Conservation (phyloP, 495 filamentous ascomycete species). For the Penicillium psychrofluorescens region DNA sequence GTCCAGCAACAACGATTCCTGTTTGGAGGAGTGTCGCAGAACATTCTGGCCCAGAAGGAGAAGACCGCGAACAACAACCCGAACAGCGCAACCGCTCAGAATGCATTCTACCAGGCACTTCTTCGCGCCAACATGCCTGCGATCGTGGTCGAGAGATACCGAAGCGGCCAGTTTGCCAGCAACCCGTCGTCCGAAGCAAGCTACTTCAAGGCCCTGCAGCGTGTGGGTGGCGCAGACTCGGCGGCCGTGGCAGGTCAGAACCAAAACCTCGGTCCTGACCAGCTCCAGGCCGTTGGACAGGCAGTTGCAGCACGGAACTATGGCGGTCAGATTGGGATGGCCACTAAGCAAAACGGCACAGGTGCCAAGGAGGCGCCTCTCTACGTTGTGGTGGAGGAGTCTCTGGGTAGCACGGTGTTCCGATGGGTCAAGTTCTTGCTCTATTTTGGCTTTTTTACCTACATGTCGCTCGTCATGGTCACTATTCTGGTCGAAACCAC, state of each 20-base stretch:
- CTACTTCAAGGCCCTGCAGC: conserved; percentile 67
- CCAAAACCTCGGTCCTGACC: conserved; percentile 47
- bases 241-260: conserved; percentile 25
- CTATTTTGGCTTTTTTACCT: conserved; percentile 67
- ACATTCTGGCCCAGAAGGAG: conserved; percentile 64
- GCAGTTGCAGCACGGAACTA: conserved; percentile 70
- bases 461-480: conserved; percentile 64
- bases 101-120: conserved; percentile 88
- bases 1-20: conserved; percentile 42
- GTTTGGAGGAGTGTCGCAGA: conserved; percentile 49
- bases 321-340: conserved; percentile 52
- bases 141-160: conserved; percentile 83
- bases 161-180: conserved; percentile 73
- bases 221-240: conserved; percentile 50
- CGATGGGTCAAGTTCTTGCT: conserved; percentile 85
- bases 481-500: conserved; percentile 74
- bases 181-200: conserved; percentile 64
- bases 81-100: conserved; percentile 75
- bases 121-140: conserved; percentile 85
- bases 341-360: conserved; percentile 40
- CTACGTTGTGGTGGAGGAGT: conserved; percentile 95
- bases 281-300: conserved; percentile 79
- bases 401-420: conserved; percentile 67
- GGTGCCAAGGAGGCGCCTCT: conserved; percentile 74
- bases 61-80: conserved; percentile 89